phyloP scores from a whole-genome alignment of 495 filamentous ascomycete species.

The Symbiotaphrina buchneri region DNA sequence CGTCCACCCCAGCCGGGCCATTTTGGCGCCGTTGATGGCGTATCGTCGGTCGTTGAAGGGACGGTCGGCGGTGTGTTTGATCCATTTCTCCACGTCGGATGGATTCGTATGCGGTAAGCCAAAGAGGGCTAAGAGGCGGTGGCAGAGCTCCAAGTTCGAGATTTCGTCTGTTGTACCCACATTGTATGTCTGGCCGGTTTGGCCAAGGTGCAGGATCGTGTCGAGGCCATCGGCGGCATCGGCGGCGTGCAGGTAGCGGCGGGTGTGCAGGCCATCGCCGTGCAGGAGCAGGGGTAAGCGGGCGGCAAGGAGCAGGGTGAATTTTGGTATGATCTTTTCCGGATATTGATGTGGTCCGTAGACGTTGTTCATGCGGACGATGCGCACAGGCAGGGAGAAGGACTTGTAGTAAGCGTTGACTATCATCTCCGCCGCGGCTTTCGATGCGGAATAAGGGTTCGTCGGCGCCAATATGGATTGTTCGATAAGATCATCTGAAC shows the following conservation, averaged over 20 bases:
- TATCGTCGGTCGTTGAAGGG: slow-evolving; percentile 56
- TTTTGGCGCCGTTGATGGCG: slow-evolving; percentile 41
- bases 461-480: slow-evolving; percentile 38
- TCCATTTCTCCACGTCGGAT: slow-evolving; percentile 1
- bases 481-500: slow-evolving; percentile 36
- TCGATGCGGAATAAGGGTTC: slow-evolving; percentile 58
- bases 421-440: slow-evolving; percentile 63
- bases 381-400: slow-evolving; percentile 47
- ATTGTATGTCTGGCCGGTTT: slow-evolving; percentile 48
- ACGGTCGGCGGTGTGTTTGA: slow-evolving; percentile 34
- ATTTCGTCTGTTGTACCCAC: slow-evolving; percentile 46
- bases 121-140: slow-evolving; percentile 23
- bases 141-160: slow-evolving; percentile 35
- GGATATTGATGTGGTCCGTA: slow-evolving; percentile 63
- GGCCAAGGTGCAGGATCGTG: slow-evolving; percentile 49
- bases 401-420: slow-evolving; percentile 53
- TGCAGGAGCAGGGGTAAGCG: slow-evolving; percentile 37
- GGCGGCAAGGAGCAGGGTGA: slow-evolving; percentile 37
- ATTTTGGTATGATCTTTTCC: slow-evolving; percentile 62
- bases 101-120: slow-evolving; percentile 7
- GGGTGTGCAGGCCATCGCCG: slow-evolving; percentile 41
- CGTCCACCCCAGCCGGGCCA: slow-evolving; percentile 40
- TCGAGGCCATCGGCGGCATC: slow-evolving; percentile 62
- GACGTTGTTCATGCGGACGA: slow-evolving; percentile 57
- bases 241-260: slow-evolving; percentile 45